Conservation (phyloP, 768 basidiomycete genomes). For the Suillus americanus region DNA sequence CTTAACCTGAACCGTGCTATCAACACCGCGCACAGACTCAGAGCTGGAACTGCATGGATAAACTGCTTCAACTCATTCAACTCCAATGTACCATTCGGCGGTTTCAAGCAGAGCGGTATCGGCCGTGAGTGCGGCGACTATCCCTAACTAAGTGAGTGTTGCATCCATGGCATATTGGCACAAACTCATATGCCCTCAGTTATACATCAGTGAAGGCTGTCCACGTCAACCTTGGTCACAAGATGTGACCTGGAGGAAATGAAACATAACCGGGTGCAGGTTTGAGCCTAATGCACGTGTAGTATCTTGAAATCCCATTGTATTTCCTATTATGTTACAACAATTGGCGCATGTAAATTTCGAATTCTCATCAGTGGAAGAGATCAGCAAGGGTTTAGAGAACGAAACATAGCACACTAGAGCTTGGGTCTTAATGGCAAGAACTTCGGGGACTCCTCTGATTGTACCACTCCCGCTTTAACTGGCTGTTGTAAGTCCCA, state of each 20-base stretch:
- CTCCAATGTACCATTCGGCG: conserved; percentile 71
- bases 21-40: conserved; percentile 66
- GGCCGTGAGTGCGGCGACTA: conserved; percentile 85
- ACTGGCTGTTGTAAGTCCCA: conserved; percentile 11
- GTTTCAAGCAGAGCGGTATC: conserved; percentile 81
- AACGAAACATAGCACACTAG: too few species aligned
- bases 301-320: neutral
- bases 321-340: neutral
- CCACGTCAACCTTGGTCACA: conserved; percentile 51
- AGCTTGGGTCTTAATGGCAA: neutral
- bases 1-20: conserved; percentile 78
- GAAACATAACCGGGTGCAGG: neutral
- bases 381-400: neutral
- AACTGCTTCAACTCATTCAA: conserved; percentile 32
- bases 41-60: conserved; percentile 82
- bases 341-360: neutral
- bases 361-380: neutral
- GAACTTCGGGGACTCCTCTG: neutral
- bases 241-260: conserved; percentile 13
- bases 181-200: conserved; percentile 24
- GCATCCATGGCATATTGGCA: neutral
- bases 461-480: neutral
- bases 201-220: conserved; percentile 63
- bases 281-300: neutral
- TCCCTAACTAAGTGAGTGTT: conserved; percentile 44